Conservation (phyloP, 2,329 filamentous ascomycete genomes). For the Aphanocladium album region DNA sequence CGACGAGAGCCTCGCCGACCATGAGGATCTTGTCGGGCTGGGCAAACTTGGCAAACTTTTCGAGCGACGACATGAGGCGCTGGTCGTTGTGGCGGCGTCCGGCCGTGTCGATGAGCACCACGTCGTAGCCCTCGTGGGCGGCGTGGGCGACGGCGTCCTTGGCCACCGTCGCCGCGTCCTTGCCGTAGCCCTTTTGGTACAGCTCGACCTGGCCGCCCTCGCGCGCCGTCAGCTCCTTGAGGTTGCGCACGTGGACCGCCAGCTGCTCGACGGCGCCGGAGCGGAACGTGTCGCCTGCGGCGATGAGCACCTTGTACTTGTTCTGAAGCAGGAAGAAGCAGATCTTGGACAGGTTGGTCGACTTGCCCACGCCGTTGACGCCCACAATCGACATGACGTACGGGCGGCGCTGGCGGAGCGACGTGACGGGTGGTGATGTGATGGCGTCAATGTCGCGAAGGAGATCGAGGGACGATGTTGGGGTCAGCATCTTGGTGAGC, state of each 20-base stretch:
- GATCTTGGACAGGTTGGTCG: slow-evolving; percentile 95
- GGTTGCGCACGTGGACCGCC: slow-evolving; percentile 87
- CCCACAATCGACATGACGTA: slow-evolving; percentile 98
- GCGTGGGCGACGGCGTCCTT: slow-evolving; percentile 88
- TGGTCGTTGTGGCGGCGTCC: slow-evolving; percentile 93
- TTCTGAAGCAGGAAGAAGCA: slow-evolving; percentile 98
- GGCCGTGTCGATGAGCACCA: slow-evolving; percentile 95
- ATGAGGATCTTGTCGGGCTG: slow-evolving; percentile 98
- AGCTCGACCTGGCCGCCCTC: slow-evolving; percentile 83
- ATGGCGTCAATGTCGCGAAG: slow-evolving; percentile 87
- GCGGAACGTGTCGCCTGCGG: slow-evolving; percentile 93
- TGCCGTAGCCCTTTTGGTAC: slow-evolving; percentile 96
- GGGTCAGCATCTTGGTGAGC: slow-evolving; percentile 90
- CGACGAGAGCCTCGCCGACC: slow-evolving; percentile 84
- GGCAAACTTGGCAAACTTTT: slow-evolving; percentile 96
- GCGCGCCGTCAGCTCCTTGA: slow-evolving; percentile 79
- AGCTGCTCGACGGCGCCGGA: slow-evolving; percentile 96
- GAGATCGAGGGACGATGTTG: slow-evolving; percentile 89
- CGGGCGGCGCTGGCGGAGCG: slow-evolving; percentile 63
- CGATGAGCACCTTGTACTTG: slow-evolving; percentile 90
- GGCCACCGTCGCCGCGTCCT: slow-evolving; percentile 92
- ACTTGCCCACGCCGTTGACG: slow-evolving; percentile 97
- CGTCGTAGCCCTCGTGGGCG: slow-evolving; percentile 71
- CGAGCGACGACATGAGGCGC: slow-evolving; percentile 89
- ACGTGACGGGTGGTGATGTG: slow-evolving; percentile 59